Evolutionary conservation across 2,329 filamentous ascomycete species (phyloP).

Genomic region (Sphaerostilbella broomeana): DNA sequence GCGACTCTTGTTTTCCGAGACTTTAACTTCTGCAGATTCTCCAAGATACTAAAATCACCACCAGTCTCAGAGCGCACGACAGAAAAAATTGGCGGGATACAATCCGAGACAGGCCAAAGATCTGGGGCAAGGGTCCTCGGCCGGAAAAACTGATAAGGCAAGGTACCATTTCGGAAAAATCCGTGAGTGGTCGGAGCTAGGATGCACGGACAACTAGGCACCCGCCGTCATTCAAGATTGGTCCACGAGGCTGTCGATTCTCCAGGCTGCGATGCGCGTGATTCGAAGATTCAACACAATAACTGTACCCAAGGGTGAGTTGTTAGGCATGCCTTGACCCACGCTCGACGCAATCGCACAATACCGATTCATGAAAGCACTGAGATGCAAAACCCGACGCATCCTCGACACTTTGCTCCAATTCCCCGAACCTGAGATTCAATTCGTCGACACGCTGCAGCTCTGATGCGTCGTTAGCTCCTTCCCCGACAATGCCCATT

Average conservation of each 20-base stretch:
- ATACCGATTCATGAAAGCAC: neutral
- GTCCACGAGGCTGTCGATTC: slow-evolving; percentile 17
- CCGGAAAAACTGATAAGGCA: slow-evolving; percentile 27
- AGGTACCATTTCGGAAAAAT: slow-evolving; percentile 21
- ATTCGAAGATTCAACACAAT: slow-evolving; percentile 6
- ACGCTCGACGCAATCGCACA: too few relatives aligned
- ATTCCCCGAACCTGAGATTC: neutral
- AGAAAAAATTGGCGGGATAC: slow-evolving; percentile 21
- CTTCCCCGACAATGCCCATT: slow-evolving; percentile 27
- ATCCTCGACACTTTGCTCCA: neutral
- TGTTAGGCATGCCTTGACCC: slow-evolving; percentile 9
- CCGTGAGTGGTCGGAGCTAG: slow-evolving; percentile 4
- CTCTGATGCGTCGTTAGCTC: slow-evolving; percentile 5
- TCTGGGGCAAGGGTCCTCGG: slow-evolving; percentile 6
- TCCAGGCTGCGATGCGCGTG: slow-evolving; percentile 13
- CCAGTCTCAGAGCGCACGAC: too few relatives aligned
- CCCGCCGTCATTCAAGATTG: slow-evolving; percentile 6
- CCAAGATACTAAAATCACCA: too few relatives aligned
- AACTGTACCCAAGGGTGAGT: slow-evolving; percentile 6
- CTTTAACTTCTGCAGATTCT: too few relatives aligned
- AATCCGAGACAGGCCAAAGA: slow-evolving; percentile 14
- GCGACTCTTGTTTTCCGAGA: slow-evolving; percentile 5
- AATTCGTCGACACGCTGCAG: slow-evolving; percentile 10
- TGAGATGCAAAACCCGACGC: neutral
- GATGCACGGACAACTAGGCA: slow-evolving; percentile 7